Evolutionary conservation across 805 yeast species (phyloP).

Genomic region (Metschnikowia santaceciliae): DNA sequence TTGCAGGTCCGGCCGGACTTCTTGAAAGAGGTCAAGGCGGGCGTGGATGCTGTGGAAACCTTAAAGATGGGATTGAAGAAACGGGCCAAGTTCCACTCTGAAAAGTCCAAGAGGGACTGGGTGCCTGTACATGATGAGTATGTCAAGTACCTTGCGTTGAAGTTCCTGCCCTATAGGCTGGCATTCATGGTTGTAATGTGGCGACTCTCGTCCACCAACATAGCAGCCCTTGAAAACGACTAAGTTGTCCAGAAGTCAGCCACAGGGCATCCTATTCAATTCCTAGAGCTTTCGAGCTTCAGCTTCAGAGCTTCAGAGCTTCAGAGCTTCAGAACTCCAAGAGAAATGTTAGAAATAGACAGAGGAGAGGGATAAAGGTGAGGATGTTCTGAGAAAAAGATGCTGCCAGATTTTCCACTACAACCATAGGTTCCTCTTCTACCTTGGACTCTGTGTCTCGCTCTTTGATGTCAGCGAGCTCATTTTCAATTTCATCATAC

Average conservation of each 20-base stretch:
- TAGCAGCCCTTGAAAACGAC: slow-evolving; percentile 40
- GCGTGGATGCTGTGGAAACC: slow-evolving; percentile 30
- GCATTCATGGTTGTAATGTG: slow-evolving; percentile 69
- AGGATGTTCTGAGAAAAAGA: neutral
- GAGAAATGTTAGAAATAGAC: neutral
- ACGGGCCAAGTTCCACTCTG: slow-evolving; percentile 35
- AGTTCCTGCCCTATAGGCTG: slow-evolving; percentile 63
- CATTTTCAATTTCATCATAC: slow-evolving; percentile 35
- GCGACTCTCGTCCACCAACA: slow-evolving; percentile 60
- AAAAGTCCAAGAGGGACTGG: slow-evolving; percentile 56
- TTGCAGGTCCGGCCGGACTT: slow-evolving; percentile 50
- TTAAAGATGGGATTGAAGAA: slow-evolving; percentile 27
- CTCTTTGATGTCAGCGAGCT: slow-evolving; percentile 27
- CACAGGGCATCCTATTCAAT: too few species aligned
- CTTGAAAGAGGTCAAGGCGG: slow-evolving; percentile 38
- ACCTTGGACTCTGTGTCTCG: neutral
- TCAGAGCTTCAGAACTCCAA: too few species aligned
- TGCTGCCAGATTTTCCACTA: neutral
- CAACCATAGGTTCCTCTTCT: neutral
- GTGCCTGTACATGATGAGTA: slow-evolving; percentile 58
- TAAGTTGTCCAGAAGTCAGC: neutral
- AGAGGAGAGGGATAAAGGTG: neutral
- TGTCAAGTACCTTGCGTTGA: slow-evolving; percentile 50
- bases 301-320: too few species aligned
- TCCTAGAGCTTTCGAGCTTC: too few species aligned